Conservation (phyloP, 805 yeast species). For the Metschnikowia corniflorae region DNA sequence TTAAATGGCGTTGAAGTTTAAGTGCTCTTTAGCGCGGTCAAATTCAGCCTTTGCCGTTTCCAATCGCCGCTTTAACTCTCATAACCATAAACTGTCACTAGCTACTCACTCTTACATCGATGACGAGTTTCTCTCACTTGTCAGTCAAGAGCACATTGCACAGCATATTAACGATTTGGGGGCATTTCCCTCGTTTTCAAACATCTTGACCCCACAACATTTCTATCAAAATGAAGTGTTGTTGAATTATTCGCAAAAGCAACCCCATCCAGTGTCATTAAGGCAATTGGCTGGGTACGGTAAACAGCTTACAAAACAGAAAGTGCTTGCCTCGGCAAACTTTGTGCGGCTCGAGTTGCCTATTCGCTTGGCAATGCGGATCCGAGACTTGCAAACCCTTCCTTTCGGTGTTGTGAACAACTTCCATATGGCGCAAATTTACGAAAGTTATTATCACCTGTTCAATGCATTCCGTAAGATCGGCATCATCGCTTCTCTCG, state of each 20-base stretch:
- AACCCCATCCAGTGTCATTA: constrained; percentile 88
- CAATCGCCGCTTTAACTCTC: not conserved
- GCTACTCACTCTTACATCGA: constrained; percentile 22
- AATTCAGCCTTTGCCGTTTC: not conserved
- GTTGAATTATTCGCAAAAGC: constrained; percentile 55
- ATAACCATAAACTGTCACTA: not conserved
- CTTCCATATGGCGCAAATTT: constrained; percentile 80
- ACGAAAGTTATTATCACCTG: constrained; percentile 83
- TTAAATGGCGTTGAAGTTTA: not conserved
- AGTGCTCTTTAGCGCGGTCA: not conserved
- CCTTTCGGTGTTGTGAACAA: constrained; percentile 85
- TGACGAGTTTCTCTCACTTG: constrained; percentile 32
- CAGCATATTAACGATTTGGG: constrained; percentile 34
- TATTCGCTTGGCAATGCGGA: constrained; percentile 74
- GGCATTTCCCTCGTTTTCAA: constrained; percentile 41
- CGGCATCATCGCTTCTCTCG: constrained; percentile 60
- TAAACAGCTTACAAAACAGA: constrained; percentile 67
- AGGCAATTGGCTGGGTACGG: constrained; percentile 90
- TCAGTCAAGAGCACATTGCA: constrained; percentile 28
- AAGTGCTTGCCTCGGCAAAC: constrained; percentile 78
- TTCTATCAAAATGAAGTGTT: constrained; percentile 80
- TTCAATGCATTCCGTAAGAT: constrained; percentile 81
- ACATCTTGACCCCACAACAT: constrained; percentile 57
- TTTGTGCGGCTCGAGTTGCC: constrained; percentile 86
- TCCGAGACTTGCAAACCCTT: constrained; percentile 72